phyloP scores from a whole-genome alignment of 805 yeast species.

The Yarrowia sp. region DNA sequence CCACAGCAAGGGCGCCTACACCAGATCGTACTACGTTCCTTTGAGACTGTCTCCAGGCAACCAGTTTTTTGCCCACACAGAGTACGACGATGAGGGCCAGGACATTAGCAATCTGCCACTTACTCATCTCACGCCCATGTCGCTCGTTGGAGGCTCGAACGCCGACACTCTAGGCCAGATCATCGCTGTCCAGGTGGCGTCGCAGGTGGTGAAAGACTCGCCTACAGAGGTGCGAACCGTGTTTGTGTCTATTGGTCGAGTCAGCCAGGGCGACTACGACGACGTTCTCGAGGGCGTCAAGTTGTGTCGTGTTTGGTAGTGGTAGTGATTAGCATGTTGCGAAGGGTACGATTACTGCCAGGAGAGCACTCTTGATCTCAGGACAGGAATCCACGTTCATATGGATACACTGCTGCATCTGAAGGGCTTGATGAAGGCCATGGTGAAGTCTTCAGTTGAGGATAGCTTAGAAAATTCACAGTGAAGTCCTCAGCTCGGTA shows the following conservation, averaged over 20 bases:
- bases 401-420: no score
- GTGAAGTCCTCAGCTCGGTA: no score
- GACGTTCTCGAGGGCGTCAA: not conserved
- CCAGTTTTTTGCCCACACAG: constrained; percentile 13
- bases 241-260: constrained; percentile 10
- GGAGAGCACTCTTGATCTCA: no score
- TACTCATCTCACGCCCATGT: constrained; percentile 33
- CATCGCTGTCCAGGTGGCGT: constrained; percentile 23
- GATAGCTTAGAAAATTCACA: no score
- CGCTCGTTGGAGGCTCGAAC: constrained; percentile 32
- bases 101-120: constrained; percentile 30
- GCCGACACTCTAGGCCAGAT: constrained; percentile 25
- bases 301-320: constrained; percentile 9
- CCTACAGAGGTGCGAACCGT: constrained; percentile 12
- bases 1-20: constrained; percentile 36
- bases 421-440: no score
- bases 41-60: constrained; percentile 29
- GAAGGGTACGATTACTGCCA: no score
- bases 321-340: no score
- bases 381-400: no score
- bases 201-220: constrained; percentile 10
- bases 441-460: no score
- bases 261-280: constrained; percentile 12
- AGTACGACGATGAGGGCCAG: constrained; percentile 19
- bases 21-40: constrained; percentile 34